Evolutionary conservation across 352 stramenopile genomes (phyloP).

Genomic region (Pythium periplocum): DNA sequence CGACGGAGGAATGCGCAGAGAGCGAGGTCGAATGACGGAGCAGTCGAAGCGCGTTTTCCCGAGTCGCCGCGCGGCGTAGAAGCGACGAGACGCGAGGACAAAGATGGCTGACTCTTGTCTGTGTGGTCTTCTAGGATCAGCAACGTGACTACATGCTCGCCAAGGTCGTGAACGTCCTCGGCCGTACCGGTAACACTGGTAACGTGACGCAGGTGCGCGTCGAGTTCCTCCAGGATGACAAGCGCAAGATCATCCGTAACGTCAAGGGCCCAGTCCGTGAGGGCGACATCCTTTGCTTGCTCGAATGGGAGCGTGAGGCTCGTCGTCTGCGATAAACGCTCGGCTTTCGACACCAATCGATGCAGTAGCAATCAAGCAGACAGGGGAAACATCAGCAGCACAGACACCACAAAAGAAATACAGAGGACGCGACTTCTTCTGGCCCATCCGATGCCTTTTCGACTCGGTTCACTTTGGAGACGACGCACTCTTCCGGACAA

Average conservation of each 20-base stretch:
- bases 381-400: too few relatives aligned
- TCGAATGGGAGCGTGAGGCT: conserved; percentile 99
- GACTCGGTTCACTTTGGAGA: too few relatives aligned
- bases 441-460: too few relatives aligned
- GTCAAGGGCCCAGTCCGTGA: conserved; percentile 99
- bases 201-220: conserved; percentile 99
- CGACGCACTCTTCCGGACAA: too few relatives aligned
- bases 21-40: too few relatives aligned
- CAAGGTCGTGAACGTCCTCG: conserved; percentile 98
- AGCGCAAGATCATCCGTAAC: conserved; percentile 99
- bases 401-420: too few relatives aligned
- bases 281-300: conserved; percentile 98
- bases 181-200: conserved; percentile 99
- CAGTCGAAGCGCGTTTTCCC: too few relatives aligned
- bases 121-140: conserved; percentile 39
- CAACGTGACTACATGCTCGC: conserved; percentile 95
- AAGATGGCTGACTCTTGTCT: conserved; percentile 5
- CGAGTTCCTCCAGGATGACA: conserved; percentile 99
- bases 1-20: too few relatives aligned
- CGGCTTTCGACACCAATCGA: too few relatives aligned
- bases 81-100: neutral
- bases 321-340: conserved; percentile 94
- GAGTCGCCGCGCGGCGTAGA: too few relatives aligned
- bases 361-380: too few relatives aligned
- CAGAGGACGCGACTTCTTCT: too few relatives aligned